phyloP scores from a whole-genome alignment of 768 basidiomycete genomes.

The Mycena rosella region DNA sequence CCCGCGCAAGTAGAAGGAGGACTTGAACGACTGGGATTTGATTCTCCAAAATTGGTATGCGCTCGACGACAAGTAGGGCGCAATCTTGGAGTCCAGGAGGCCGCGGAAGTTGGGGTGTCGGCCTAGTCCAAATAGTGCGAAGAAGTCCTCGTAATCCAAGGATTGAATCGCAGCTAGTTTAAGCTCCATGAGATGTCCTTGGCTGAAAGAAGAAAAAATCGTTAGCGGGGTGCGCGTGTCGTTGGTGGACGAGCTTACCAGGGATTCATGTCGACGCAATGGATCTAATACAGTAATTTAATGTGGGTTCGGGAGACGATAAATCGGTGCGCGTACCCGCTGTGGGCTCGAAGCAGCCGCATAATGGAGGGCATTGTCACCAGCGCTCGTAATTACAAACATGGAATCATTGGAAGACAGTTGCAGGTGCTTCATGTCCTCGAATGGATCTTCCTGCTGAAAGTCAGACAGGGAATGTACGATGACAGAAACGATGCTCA shows the following conservation, averaged over 20 bases:
- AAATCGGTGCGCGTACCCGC: slow-evolving; percentile 49
- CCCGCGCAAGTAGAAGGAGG: slow-evolving; percentile 76
- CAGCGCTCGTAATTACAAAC: slow-evolving; percentile 82
- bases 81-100: slow-evolving; percentile 70
- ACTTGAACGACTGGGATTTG: slow-evolving; percentile 63
- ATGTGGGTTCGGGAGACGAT: neutral
- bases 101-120: slow-evolving; percentile 68
- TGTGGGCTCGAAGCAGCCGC: slow-evolving; percentile 74
- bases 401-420: slow-evolving; percentile 73
- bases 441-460: slow-evolving; percentile 76
- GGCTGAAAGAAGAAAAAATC: slow-evolving; percentile 52
- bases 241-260: slow-evolving; percentile 7
- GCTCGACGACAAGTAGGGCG: slow-evolving; percentile 76
- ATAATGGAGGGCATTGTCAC: slow-evolving; percentile 86
- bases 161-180: slow-evolving; percentile 76
- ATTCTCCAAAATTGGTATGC: slow-evolving; percentile 85
- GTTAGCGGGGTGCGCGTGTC: neutral
- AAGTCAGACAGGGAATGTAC: neutral
- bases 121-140: slow-evolving; percentile 75
- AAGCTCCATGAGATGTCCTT: slow-evolving; percentile 83
- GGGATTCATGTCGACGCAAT: slow-evolving; percentile 62
- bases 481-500: slow-evolving; percentile 36
- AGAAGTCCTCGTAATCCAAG: slow-evolving; percentile 73
- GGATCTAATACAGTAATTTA: slow-evolving; percentile 9
- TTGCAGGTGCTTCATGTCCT: slow-evolving; percentile 75